phyloP scores from a whole-genome alignment of 768 basidiomycete species.

The Cubamyces lactineus region DNA sequence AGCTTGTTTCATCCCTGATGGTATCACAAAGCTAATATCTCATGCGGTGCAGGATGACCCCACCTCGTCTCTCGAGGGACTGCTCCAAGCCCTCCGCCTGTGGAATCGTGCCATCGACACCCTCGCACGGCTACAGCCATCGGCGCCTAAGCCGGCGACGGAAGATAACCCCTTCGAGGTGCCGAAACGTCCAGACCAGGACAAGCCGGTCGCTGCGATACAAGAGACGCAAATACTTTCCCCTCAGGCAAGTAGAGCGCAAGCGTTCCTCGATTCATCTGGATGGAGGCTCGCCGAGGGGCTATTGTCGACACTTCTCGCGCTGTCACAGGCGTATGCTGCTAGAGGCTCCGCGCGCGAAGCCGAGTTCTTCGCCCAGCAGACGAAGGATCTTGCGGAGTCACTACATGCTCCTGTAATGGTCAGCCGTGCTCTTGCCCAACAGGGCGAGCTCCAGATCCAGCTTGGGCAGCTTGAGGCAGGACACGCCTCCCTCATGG shows the following conservation, averaged over 20 bases:
- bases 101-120: conserved; percentile 82
- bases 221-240: conserved; percentile 14
- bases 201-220: conserved; percentile 8
- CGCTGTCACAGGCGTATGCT: conserved; percentile 66
- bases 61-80: conserved; percentile 54
- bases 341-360: conserved; percentile 81
- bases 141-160: conserved; percentile 30
- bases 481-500: conserved; percentile 55
- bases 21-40: conserved; percentile 2
- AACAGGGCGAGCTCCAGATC: conserved; percentile 71
- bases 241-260: conserved; percentile 28
- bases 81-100: conserved; percentile 73
- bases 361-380: conserved; percentile 80
- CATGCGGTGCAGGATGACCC: conserved; percentile 57
- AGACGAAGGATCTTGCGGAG: conserved; percentile 73
- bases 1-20: conserved; percentile 17
- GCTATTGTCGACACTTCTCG: conserved; percentile 66
- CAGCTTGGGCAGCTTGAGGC: conserved; percentile 62
- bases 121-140: conserved; percentile 58
- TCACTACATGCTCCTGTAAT: conserved; percentile 69
- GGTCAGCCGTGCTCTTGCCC: conserved; percentile 63
- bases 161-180: conserved; percentile 65
- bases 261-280: conserved; percentile 51
- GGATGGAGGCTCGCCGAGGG: conserved; percentile 82
- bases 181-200: conserved; percentile 29